These are phyloP conservation scores for Oryza rufipogon DNA, from an alignment of 176 grass and related monocot species.

Conservation along the genomic window DNA sequence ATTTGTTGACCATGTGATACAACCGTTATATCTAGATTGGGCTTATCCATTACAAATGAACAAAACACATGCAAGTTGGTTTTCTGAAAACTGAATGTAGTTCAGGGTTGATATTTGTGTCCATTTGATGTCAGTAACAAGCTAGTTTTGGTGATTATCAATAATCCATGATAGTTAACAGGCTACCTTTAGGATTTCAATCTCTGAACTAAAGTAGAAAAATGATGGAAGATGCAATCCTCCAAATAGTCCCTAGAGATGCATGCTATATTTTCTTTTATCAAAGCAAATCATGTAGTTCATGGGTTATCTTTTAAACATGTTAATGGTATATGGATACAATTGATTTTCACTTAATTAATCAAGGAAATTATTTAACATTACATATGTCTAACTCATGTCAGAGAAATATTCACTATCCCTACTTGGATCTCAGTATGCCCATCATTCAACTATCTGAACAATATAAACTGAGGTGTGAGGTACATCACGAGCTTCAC, in stretches of 20 bases:
- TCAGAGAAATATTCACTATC: slow-evolving; percentile 3
- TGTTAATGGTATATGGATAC: slow-evolving; percentile 8
- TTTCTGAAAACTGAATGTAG: neutral
- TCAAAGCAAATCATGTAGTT: neutral
- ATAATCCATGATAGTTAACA: slow-evolving; percentile 8
- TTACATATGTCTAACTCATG: neutral
- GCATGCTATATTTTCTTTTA: neutral
- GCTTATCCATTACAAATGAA: neutral
- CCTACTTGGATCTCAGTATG: neutral
- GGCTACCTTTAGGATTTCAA: slow-evolving; percentile 7
- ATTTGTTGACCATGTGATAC: slow-evolving; percentile 6
- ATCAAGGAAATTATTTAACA: slow-evolving; percentile 30
- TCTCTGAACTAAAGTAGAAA: slow-evolving; percentile 7
- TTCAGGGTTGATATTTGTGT: neutral
- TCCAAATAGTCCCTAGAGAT: neutral
- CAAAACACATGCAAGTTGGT: neutral
- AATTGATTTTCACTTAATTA: neutral
- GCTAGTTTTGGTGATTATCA: slow-evolving; percentile 2
- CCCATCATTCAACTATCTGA: slow-evolving; percentile 10
- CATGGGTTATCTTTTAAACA: neutral
- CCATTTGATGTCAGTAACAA: neutral
- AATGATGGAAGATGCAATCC: neutral
- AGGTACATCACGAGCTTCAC: neutral
- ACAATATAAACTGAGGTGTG: slow-evolving; percentile 21
- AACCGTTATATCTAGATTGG: neutral